phyloP scores from a whole-genome alignment of 495 filamentous ascomycete species.

The Cercophora sp. region DNA sequence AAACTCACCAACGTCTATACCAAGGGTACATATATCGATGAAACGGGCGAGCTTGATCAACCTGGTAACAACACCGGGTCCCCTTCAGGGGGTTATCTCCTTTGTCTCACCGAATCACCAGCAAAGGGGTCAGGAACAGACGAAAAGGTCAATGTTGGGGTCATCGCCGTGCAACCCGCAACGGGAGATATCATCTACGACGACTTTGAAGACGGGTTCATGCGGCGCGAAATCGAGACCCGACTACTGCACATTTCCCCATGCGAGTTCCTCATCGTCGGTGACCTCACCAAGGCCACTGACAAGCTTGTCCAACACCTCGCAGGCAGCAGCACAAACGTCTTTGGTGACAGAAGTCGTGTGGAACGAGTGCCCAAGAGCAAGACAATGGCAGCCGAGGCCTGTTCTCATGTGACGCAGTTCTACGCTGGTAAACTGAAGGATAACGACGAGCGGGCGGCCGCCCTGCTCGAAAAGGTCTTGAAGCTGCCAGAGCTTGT shows the following conservation, averaged over 20 bases:
- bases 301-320: conserved; percentile 91
- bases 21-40: conserved; percentile 97
- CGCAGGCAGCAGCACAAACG: conserved; percentile 78
- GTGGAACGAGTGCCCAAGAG: conserved; percentile 73
- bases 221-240: conserved; percentile 95
- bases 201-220: conserved; percentile 96
- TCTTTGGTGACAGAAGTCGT: conserved; percentile 86
- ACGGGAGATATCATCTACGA: conserved; percentile 97
- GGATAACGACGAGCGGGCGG: conserved; percentile 44
- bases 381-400: conserved; percentile 79
- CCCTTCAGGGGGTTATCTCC: conserved; percentile 79
- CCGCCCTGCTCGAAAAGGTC: conserved; percentile 75
- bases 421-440: conserved; percentile 93
- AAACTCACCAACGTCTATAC: conserved; percentile 97
- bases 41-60: conserved; percentile 73
- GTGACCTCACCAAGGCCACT: conserved; percentile 85
- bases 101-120: conserved; percentile 87
- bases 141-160: conserved; percentile 88
- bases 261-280: conserved; percentile 94
- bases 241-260: conserved; percentile 90
- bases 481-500: conserved; percentile 79
- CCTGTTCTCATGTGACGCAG: conserved; percentile 83
- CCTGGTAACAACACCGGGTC: conserved; percentile 50
- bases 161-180: conserved; percentile 91
- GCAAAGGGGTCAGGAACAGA: conserved; percentile 84